These are phyloP conservation scores for Mortierella sp. DNA, from an alignment of 371 early-diverging fungal genomes.

Conservation along the genomic window DNA sequence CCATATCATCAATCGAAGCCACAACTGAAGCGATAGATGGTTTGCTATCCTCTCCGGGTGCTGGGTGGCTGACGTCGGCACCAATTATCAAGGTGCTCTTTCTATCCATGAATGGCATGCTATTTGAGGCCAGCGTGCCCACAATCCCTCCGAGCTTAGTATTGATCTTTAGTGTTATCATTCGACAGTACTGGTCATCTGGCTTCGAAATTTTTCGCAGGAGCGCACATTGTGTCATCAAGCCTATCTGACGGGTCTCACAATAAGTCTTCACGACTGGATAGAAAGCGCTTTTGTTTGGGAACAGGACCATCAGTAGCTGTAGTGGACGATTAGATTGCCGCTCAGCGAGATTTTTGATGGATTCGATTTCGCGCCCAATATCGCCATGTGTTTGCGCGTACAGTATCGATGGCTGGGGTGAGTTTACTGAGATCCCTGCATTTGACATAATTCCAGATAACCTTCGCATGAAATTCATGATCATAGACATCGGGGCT, in stretches of 20 bases:
- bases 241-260: conserved; percentile 8
- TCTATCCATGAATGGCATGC: conserved; percentile 54
- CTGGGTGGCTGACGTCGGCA: conserved; percentile 72
- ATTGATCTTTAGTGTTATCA: conserved; percentile 55
- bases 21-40: conserved; percentile 52
- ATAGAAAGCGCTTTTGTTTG: conserved; percentile 24
- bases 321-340: conserved; percentile 6
- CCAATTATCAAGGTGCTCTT: conserved; percentile 69
- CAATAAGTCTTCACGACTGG: conserved; percentile 25
- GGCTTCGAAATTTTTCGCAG: conserved; percentile 1
- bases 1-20: conserved; percentile 71
- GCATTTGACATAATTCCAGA: neutral
- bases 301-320: conserved; percentile 24
- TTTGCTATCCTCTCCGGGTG: conserved; percentile 53
- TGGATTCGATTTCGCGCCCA: conserved; percentile 8
- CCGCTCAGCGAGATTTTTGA: neutral
- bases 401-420: conserved; percentile 24
- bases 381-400: conserved; percentile 18
- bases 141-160: conserved; percentile 67
- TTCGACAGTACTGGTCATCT: conserved; percentile 58
- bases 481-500: neutral
- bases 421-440: conserved; percentile 14
- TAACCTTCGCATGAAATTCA: conserved; percentile 16
- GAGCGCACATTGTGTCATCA: conserved; percentile 43
- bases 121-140: conserved; percentile 24